phyloP scores from a whole-genome alignment of 1,284 basidiomycete genomes.

The Pseudozyma thailandica region DNA sequence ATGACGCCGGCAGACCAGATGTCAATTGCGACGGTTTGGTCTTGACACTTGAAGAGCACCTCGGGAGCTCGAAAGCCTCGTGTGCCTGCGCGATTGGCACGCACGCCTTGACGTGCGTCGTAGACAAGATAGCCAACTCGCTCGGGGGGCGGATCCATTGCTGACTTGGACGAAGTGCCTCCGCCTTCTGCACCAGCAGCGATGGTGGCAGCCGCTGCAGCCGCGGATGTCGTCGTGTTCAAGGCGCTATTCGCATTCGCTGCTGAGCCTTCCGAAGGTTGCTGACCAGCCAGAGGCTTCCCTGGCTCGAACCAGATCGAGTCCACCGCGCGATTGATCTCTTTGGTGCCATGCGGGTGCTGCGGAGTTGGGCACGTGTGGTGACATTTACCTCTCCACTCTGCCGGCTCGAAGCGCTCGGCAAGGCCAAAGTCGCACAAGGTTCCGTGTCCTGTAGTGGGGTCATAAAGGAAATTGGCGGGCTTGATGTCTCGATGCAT shows the following conservation, averaged over 20 bases:
- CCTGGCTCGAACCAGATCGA: conserved; percentile 59
- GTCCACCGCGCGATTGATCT: conserved; percentile 57
- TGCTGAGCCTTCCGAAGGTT: conserved; percentile 12
- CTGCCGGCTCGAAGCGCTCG: conserved; percentile 60
- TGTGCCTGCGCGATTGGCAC: conserved; percentile 96
- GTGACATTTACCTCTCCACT: conserved; percentile 67
- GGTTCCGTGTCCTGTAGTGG: conserved; percentile 82
- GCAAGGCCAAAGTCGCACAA: conserved; percentile 92
- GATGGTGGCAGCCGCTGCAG: conserved; percentile 1
- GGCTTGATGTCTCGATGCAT: conserved; percentile 99
- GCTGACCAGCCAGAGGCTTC: conserved; percentile 44
- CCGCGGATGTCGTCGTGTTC: conserved; percentile 27
- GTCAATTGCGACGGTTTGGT: conserved; percentile 92
- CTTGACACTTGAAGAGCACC: conserved; percentile 92
- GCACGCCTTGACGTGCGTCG: conserved; percentile 76
- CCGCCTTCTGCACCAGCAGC: conserved; percentile 69
- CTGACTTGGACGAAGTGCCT: conserved; percentile 20
- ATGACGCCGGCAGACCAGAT: conserved; percentile 96
- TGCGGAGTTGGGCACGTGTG: conserved; percentile 57
- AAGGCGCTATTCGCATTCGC: conserved; percentile 68
- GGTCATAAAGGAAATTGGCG: conserved; percentile 96
- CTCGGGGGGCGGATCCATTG: conserved; percentile 64
- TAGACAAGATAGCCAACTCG: conserved; percentile 60
- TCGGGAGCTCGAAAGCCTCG: conserved; percentile 97
- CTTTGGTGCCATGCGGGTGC: conserved; percentile 57